Conservation (phyloP, 352 stramenopile genomes). For the Phytophthora pini region DNA sequence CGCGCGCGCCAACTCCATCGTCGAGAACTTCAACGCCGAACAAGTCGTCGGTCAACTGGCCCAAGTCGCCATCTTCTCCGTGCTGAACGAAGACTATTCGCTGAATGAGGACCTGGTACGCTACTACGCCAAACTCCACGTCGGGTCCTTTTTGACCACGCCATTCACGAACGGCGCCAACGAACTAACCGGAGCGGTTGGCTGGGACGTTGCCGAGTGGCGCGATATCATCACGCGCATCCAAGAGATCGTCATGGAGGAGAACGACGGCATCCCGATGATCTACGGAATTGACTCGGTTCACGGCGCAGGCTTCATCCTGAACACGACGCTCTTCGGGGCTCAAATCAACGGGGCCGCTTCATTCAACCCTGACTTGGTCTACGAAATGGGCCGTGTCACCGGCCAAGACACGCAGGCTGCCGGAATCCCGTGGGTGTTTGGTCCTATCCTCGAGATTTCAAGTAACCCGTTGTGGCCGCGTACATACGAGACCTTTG, state of each 20-base stretch:
- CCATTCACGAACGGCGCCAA: constrained; percentile 32
- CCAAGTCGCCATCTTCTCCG: constrained; percentile 20
- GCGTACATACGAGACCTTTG: background rate
- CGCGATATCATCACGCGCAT: constrained; percentile 69
- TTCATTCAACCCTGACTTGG: constrained; percentile 6
- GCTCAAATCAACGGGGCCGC: constrained; percentile 10
- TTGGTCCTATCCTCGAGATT: background rate
- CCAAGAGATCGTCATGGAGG: constrained; percentile 71
- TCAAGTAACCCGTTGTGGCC: background rate
- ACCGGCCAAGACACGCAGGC: constrained; percentile 5
- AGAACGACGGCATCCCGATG: constrained; percentile 39
- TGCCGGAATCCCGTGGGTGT: constrained; percentile 2
- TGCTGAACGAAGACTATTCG: constrained; percentile 39
- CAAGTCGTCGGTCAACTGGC: constrained; percentile 29
- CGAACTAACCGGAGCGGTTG: constrained; percentile 22
- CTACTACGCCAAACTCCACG: constrained; percentile 71
- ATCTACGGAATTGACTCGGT: constrained; percentile 15
- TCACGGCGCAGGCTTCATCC: constrained; percentile 9
- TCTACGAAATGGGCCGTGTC: constrained; percentile 15
- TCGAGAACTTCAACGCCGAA: constrained; percentile 28
- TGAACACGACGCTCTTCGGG: constrained; percentile 11
- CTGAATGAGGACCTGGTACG: constrained; percentile 63
- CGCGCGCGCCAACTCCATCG: constrained; percentile 22
- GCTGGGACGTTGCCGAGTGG: constrained; percentile 70
- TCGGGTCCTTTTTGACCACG: constrained; percentile 83